Conservation (phyloP, 2,329 filamentous ascomycete species). For the Penicillium palitans region DNA sequence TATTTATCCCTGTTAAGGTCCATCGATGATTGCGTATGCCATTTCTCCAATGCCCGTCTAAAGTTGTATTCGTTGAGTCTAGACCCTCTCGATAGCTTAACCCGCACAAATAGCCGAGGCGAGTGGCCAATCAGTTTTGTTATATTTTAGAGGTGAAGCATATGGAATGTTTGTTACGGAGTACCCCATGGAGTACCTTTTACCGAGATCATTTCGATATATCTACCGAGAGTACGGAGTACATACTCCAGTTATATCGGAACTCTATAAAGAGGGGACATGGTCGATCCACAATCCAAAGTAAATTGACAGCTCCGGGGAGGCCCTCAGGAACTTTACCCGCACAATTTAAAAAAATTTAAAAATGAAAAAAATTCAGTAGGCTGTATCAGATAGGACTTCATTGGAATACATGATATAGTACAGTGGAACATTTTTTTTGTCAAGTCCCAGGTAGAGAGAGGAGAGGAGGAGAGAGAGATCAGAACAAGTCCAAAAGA, state of each 20-base stretch:
- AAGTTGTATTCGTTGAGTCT: neutral
- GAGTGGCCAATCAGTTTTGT: neutral
- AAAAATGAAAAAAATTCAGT: too few species aligned
- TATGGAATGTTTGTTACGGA: neutral
- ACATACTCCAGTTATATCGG: too few species aligned
- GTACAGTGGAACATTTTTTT: constrained; percentile 24
- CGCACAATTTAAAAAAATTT: neutral
- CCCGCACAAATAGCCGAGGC: constrained; percentile 4
- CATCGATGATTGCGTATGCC: neutral
- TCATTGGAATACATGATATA: constrained; percentile 26
- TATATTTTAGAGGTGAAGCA: neutral
- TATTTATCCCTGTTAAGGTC: neutral
- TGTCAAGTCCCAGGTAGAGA: constrained; percentile 22
- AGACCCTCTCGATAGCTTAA: neutral
- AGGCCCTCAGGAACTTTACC: neutral
- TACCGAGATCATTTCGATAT: too few species aligned
- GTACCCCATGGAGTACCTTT: neutral
- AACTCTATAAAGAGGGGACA: neutral
- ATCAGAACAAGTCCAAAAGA: constrained; percentile 17
- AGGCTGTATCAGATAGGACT: constrained; percentile 7
- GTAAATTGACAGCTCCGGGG: neutral
- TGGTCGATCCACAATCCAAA: constrained; percentile 3
- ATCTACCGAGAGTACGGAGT: too few species aligned
- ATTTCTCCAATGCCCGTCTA: neutral
- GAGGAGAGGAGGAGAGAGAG: constrained; percentile 15